Evolutionary conservation across 2,329 filamentous ascomycete species (phyloP).

Genomic region (Nemania sp.): DNA sequence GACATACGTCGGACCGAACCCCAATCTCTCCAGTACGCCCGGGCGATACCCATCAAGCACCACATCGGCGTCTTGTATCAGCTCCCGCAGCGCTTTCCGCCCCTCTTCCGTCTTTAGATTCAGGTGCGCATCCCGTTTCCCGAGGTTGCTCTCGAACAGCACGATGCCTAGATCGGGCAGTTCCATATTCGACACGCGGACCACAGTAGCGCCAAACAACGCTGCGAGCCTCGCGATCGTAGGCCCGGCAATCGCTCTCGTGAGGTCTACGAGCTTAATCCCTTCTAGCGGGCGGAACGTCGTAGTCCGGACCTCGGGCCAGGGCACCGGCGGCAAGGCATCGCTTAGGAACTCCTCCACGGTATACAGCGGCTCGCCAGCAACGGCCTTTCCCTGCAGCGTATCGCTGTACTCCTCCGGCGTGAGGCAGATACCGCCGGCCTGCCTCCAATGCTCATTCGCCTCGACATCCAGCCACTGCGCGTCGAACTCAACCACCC

Average conservation of each 20-base stretch:
- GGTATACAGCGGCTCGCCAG: conserved; percentile 46
- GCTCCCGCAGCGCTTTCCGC: conserved; percentile 34
- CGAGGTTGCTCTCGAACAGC: conserved; percentile 52
- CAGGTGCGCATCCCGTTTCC: conserved; percentile 51
- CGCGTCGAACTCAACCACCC: conserved; percentile 46
- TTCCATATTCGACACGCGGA: conserved; percentile 51
- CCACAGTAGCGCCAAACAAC: conserved; percentile 51
- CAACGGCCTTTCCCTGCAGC: conserved; percentile 47
- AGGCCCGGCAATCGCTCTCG: conserved; percentile 53
- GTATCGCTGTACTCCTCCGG: conserved; percentile 51
- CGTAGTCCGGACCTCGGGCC: conserved; percentile 40
- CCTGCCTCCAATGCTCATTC: conserved; percentile 52
- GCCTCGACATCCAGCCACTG: conserved; percentile 49
- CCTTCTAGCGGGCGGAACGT: conserved; percentile 50
- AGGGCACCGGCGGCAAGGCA: conserved; percentile 45
- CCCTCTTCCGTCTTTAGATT: conserved; percentile 50
- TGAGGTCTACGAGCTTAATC: conserved; percentile 53
- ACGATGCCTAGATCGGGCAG: conserved; percentile 51
- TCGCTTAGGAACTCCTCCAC: conserved; percentile 42
- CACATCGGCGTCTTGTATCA: conserved; percentile 52
- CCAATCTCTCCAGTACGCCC: conserved; percentile 49
- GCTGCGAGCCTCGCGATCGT: conserved; percentile 51
- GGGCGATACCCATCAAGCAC: conserved; percentile 54
- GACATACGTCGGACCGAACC: conserved; percentile 48
- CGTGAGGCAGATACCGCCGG: conserved; percentile 51